phyloP scores from a whole-genome alignment of 2,329 filamentous ascomycete genomes.

The Beauveria caledonica region DNA sequence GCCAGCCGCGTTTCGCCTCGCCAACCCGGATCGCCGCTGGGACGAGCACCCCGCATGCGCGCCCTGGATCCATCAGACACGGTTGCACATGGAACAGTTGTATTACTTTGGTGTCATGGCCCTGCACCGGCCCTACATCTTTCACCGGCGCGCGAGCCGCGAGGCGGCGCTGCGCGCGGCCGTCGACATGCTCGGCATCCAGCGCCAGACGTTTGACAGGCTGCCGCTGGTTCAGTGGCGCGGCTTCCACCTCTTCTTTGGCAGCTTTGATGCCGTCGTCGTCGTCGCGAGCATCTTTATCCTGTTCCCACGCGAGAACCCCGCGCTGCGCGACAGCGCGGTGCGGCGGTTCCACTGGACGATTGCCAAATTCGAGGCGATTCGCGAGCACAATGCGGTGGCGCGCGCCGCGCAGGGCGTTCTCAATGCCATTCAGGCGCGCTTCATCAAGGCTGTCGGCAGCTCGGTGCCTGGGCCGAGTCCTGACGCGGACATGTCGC shows the following conservation, averaged over 20 bases:
- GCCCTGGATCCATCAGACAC: constrained; percentile 41
- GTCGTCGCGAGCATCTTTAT: constrained; percentile 54
- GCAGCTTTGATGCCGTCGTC: constrained; percentile 56
- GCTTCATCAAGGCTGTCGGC: constrained; percentile 43
- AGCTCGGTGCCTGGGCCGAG: constrained; percentile 10
- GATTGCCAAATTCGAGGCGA: constrained; percentile 48
- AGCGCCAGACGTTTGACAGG: constrained; percentile 40
- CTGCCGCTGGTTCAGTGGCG: constrained; percentile 42
- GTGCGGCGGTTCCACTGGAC: constrained; percentile 52
- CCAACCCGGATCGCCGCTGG: constrained; percentile 49
- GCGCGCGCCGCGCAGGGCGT: constrained; percentile 48
- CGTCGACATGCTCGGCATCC: constrained; percentile 46
- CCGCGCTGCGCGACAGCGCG: constrained; percentile 36
- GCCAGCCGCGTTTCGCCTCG: constrained; percentile 44
- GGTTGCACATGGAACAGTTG: constrained; percentile 39
- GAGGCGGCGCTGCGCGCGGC: constrained; percentile 47
- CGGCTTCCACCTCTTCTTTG: constrained; percentile 50
- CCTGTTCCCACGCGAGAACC: constrained; percentile 48
- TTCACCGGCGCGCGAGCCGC: constrained; percentile 46
- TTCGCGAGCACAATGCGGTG: constrained; percentile 44
- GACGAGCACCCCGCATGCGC: constrained; percentile 42
- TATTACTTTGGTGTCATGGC: constrained; percentile 49
- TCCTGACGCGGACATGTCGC: background rate
- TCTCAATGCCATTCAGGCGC: constrained; percentile 44
- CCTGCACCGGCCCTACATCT: constrained; percentile 54